phyloP scores from a whole-genome alignment of 2,329 filamentous ascomycete genomes.

The Ophiostoma australiae region DNA sequence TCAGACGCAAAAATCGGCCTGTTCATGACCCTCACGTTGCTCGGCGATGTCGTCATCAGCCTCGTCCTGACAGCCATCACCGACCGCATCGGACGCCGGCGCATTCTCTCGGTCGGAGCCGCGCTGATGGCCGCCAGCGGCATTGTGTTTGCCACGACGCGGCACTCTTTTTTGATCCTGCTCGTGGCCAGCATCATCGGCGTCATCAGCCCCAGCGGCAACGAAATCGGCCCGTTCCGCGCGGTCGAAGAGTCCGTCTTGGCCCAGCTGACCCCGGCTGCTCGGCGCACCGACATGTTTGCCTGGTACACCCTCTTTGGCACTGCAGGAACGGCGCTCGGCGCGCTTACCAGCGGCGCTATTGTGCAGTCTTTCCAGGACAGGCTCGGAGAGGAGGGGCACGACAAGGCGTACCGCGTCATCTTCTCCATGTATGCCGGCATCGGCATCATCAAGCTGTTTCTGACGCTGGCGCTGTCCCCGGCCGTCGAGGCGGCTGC shows the following conservation, averaged over 20 bases:
- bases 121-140: constrained; percentile 53
- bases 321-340: constrained; percentile 55
- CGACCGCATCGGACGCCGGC: constrained; percentile 49
- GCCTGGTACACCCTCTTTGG: constrained; percentile 59
- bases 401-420: constrained; percentile 43
- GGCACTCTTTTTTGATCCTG: constrained; percentile 53
- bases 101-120: constrained; percentile 51
- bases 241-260: constrained; percentile 58
- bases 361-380: constrained; percentile 46
- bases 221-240: constrained; percentile 59
- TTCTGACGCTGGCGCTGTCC: constrained; percentile 47
- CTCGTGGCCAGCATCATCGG: constrained; percentile 54
- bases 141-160: constrained; percentile 47
- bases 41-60: constrained; percentile 56
- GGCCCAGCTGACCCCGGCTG: constrained; percentile 48
- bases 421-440: constrained; percentile 56
- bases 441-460: constrained; percentile 54
- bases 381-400: neutral
- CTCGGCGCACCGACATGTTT: constrained; percentile 51
- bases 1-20: constrained; percentile 52
- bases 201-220: constrained; percentile 60
- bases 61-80: constrained; percentile 55
- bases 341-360: constrained; percentile 57
- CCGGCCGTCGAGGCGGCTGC: constrained; percentile 31
- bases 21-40: constrained; percentile 61